Conservation (phyloP, 768 basidiomycete genomes). For the Tephrocybe rancida region DNA sequence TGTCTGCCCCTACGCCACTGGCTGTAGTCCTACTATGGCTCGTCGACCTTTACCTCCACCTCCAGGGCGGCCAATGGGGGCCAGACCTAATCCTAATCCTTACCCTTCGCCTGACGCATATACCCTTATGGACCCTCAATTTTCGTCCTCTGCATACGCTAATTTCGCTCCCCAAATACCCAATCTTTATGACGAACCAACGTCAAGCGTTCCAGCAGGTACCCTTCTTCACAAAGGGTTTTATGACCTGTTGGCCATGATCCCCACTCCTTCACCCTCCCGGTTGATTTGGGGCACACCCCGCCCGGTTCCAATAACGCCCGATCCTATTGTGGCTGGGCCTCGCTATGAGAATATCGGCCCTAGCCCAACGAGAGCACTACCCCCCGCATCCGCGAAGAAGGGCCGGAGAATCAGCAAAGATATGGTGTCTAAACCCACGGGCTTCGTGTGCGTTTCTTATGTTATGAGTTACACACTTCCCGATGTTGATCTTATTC, state of each 20-base stretch:
- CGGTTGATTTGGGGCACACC: conserved; percentile 60
- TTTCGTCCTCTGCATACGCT: conserved; percentile 44
- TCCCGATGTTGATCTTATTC: conserved; percentile 24
- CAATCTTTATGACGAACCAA: conserved; percentile 41
- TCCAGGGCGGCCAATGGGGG: conserved; percentile 27
- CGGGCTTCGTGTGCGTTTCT: conserved; percentile 76
- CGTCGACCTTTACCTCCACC: conserved; percentile 31
- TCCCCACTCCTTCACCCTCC: conserved; percentile 71
- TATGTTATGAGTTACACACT: conserved; percentile 16
- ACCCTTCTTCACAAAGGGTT: conserved; percentile 88
- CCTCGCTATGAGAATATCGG: conserved; percentile 69
- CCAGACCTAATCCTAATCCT: conserved; percentile 30
- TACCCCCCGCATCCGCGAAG: conserved; percentile 39
- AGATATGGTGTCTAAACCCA: conserved; percentile 87
- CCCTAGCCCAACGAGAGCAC: conserved; percentile 29
- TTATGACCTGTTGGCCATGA: conserved; percentile 82
- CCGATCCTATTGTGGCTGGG: conserved; percentile 55
- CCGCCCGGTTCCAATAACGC: conserved; percentile 27
- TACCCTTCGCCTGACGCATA: conserved; percentile 29
- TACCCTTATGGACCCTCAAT: conserved; percentile 36
- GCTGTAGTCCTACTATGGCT: neutral
- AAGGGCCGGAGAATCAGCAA: conserved; percentile 77
- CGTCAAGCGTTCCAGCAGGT: conserved; percentile 61
- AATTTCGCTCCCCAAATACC: conserved; percentile 38
- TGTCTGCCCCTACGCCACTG: neutral